phyloP scores from a whole-genome alignment of 108 stramenopile species.

The Fragilaria crotonensis region DNA sequence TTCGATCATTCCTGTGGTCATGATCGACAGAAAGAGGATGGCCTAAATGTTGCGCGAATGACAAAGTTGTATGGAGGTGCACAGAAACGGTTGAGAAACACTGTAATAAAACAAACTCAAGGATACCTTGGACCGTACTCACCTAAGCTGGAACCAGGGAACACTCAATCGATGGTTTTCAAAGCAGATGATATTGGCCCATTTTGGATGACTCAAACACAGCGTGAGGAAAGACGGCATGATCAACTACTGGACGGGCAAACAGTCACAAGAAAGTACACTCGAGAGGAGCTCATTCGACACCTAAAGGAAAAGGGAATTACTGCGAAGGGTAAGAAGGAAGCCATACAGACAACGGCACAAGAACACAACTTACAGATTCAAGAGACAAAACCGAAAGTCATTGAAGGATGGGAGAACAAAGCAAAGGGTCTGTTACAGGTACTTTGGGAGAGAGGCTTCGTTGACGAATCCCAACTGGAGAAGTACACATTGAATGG shows the following conservation, averaged over 20 bases:
- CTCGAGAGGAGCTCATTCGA: constrained; percentile 1
- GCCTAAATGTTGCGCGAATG: too few relatives aligned
- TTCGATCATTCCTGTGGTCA: too few relatives aligned
- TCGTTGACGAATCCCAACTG: constrained; percentile 4
- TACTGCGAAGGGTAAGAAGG: constrained; percentile 4
- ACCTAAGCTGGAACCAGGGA: too few relatives aligned
- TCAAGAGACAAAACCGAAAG: background rate
- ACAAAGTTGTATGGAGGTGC: too few relatives aligned
- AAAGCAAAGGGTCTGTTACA: constrained; percentile 21
- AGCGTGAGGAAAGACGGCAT: constrained; percentile 2
- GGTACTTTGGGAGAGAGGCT: constrained; percentile 18
- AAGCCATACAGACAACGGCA: constrained; percentile 10
- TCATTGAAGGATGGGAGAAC: constrained; percentile 10
- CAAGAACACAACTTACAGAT: constrained; percentile 2
- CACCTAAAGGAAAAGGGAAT: constrained; percentile 6
- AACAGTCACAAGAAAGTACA: background rate
- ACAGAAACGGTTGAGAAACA: too few relatives aligned
- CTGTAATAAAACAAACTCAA: too few relatives aligned
- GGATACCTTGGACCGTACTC: too few relatives aligned
- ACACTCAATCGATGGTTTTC: too few relatives aligned
- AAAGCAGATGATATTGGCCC: background rate
- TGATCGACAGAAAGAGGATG: too few relatives aligned
- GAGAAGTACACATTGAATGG: too few relatives aligned
- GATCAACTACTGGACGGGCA: background rate
- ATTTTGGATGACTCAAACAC: background rate